Base-by-base conservation (phyloP, 495 filamentous ascomycete species). In the Penicillium taxi region DNA sequence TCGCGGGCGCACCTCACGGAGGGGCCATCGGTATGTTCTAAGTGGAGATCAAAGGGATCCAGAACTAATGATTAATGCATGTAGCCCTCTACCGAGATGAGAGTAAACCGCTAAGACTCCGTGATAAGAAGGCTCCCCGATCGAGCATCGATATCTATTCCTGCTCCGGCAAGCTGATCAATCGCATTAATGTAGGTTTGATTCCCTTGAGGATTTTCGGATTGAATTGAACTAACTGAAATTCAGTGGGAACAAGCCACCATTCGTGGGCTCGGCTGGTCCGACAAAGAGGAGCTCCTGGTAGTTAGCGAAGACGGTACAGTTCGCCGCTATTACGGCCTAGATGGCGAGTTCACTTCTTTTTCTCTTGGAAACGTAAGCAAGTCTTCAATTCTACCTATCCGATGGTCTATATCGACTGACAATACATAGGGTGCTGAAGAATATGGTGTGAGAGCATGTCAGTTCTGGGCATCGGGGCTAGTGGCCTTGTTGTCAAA, bases 121-220 rank as follows among this genome's bases (percentile, higher is more conserved):
- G 83, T 34, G 81, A 83, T 35, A 62, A 76, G 2, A 78, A 83
- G 53, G 67, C 77, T 5, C 64, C 78, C 13, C 94, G 89, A 59
- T 78, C 86, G 11, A 83, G 78, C 47, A 91, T 98, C 58, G 88
- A 96, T 56, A 77, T 98, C 42, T 95, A 96, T 65, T 94, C 87
- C 56, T 88, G 75, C 53, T 80, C 91, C 3, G 91, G 93, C 19
- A 89, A 84, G 59, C 73, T 84, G 24, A 83, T 96, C 26, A 71
- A 77, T 46, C 70, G 70, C 42, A 77, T 86, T 41, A 74, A 75
- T 54, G 80, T 83, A 53, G 42, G 70, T 47, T 41, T n/a, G 14
- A 16, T 28, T 24, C 11, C 17, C 9, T 14, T 18, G 6, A n/a
- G n/a, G 8, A 12, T 17, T 15, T 35, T 22, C 11, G 7, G 13